Evolutionary conservation across 805 yeast genomes (phyloP), one percentile per base, ranked within the genome.

Genomic region (Metschnikowia peoriensis): DNA sequence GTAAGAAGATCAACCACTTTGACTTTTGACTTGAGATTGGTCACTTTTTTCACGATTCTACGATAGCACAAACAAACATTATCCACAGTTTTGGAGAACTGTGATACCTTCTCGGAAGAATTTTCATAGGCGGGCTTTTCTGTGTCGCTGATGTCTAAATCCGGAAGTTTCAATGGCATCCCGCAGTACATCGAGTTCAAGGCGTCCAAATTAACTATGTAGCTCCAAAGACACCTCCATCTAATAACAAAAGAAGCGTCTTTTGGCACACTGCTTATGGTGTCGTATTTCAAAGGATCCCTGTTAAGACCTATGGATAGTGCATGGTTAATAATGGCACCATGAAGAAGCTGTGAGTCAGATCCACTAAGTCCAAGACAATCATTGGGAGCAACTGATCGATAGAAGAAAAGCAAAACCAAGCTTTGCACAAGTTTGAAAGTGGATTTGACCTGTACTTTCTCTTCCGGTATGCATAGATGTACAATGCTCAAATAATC

Each of bases 381-480:
- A 56, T 76, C 79, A 49, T 71, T 70, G 1, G 80, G 80, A 11
- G 71, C 66, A 12, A 74, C 71, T 38, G 62, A 64, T 16, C 73
- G 52, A 55, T 73, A 75, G 49, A 67, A 71, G 49, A 68, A 63
- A 11, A 69, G 51, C 17, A 73, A 62, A 10, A 68, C 57, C 49
- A 73, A 62, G 4, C 67, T 51, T 53, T 75, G 79, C 2, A 76
- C 71, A 38, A 67, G 56, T 50, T 68, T 66, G 47, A 75, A 62
- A 6, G 73, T 61, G 22, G 76, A 68, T 57, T 68, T 69, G 22
- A 61, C 53, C 1, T 65, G 61, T 10, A 67, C 61, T 27, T 59
- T 63, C 34, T 66, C 64, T 40, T 71, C 75, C 3, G 71, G 64
- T 17, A 71, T 60, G 56, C 78, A 74, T 28, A 73, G 51, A 41